Evolutionary conservation across 768 basidiomycete species (phyloP).

Genomic region (Boletus patriciae): DNA sequence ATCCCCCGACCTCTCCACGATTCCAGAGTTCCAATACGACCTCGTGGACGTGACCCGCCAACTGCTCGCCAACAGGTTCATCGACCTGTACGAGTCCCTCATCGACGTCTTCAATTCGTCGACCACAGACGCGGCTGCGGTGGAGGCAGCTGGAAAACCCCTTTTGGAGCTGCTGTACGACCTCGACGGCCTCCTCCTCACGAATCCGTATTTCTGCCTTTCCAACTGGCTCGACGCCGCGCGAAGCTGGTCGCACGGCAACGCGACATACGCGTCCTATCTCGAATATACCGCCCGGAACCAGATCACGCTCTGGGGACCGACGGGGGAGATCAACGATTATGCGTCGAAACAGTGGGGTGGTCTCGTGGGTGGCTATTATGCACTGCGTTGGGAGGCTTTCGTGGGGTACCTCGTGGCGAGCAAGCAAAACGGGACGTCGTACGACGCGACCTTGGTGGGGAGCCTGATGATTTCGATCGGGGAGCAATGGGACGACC

Average conservation of each 20-base stretch:
- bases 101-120: conserved; percentile 29
- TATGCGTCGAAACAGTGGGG: conserved; percentile 47
- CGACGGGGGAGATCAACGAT: conserved; percentile 41
- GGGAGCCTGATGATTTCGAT: conserved; percentile 28
- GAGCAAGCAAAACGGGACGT: conserved; percentile 27
- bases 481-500: conserved; percentile 32
- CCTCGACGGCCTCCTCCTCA: conserved; percentile 36
- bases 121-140: conserved; percentile 17
- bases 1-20: conserved; percentile 14
- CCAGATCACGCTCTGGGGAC: conserved; percentile 47
- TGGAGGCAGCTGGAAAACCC: conserved; percentile 26
- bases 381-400: conserved; percentile 35
- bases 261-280: conserved; percentile 34
- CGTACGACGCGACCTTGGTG: conserved; percentile 32
- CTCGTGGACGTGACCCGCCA: conserved; percentile 42
- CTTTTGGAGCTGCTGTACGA: conserved; percentile 34
- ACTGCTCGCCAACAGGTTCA: conserved; percentile 40
- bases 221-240: conserved; percentile 40
- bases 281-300: conserved; percentile 42
- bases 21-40: conserved; percentile 40
- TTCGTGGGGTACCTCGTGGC: conserved; percentile 36
- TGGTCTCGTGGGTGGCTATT: conserved; percentile 40
- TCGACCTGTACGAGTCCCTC: conserved; percentile 34
- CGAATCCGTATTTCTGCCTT: conserved; percentile 35
- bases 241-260: conserved; percentile 27